Percentiles rank a stretch among this genome's conserved stretches.
phyloP scores from a whole-genome alignment of 2,329 filamentous ascomycete species.

The Ceratocystis colombiana region DNA sequence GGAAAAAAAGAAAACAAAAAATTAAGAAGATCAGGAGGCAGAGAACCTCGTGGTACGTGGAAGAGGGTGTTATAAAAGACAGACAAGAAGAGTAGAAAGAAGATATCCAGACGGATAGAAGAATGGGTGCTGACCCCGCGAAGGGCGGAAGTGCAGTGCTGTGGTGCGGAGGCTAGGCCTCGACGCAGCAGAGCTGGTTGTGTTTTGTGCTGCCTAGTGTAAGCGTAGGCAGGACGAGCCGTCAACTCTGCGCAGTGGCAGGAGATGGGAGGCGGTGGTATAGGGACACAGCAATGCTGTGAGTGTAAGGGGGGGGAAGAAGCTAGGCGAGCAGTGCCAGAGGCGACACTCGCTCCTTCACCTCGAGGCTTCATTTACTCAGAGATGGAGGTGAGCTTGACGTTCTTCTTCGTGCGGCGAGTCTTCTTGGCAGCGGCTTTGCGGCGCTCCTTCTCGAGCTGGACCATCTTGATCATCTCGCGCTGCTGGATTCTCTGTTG shows the following conservation, averaged over 20 bases:
- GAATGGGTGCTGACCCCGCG: neutral
- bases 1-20: neutral
- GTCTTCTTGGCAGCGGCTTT: constrained; percentile 36
- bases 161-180: constrained; percentile 11
- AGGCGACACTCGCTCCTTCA: neutral
- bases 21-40: constrained; percentile 11
- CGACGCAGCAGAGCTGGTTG: constrained; percentile 11
- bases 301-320: neutral
- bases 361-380: constrained; percentile 33
- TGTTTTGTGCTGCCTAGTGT: neutral
- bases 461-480: constrained; percentile 42
- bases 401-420: constrained; percentile 41
- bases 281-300: neutral
- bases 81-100: constrained; percentile 9
- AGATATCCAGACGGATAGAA: neutral
- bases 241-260: neutral
- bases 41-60: neutral
- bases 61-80: constrained; percentile 19
- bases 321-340: neutral
- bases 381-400: constrained; percentile 46
- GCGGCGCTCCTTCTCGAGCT: constrained; percentile 47
- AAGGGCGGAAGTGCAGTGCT: neutral
- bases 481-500: constrained; percentile 44
- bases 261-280: neutral
- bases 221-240: constrained; percentile 1